Evolutionary conservation across 164 flowering plant species (phyloP), one percentile per base, ranked within the genome.

Genomic region (Stephania cephalantha): DNA sequence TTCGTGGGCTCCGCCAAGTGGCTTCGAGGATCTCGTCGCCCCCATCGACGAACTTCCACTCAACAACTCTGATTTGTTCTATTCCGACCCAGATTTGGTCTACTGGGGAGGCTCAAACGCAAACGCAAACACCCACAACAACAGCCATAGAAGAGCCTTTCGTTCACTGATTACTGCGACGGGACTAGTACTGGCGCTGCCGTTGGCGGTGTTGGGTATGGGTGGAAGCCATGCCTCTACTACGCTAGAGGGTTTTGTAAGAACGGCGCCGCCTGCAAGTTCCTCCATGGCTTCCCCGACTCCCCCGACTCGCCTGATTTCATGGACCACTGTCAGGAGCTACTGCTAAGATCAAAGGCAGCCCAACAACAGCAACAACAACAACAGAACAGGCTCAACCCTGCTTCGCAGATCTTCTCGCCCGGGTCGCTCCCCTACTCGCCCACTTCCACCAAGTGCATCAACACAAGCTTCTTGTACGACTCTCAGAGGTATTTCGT

Each of bases 231-330:
- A 0, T 91, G 97, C 67, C 79, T 85, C 58, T 92, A 88, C 74
- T 92, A 72, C 63, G 88, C 91, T 2, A 86, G 88, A 79, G 94
- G 94, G 13, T 89, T 83, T 72, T 90, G 94, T 64, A 87, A 88
- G 74, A 90, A 89, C 72, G 93, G 93, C 1, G 76, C 72, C 9
- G 80, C 79, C 68, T 92, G 97, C 81, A 79, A 83, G 73, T 90
- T 89, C 73, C 70, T 85, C 15, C 97, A 89, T 72, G 89, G 79
- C 11, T 69, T 63, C 2, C 70, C 67, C 3, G 83, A 73, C 46
- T 30, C 82, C 44, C n/a, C 53, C 25, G 75, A 77, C 42, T 71
- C 55, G 9, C 68, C 78, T n/a, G 86, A 79, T 72, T 82, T 79
- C 73, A 76, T 90, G 66, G 90, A 87, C 58, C 90, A 89, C 78